Conservation (phyloP, 352 stramenopile species). For the Phytophthora multivora region DNA sequence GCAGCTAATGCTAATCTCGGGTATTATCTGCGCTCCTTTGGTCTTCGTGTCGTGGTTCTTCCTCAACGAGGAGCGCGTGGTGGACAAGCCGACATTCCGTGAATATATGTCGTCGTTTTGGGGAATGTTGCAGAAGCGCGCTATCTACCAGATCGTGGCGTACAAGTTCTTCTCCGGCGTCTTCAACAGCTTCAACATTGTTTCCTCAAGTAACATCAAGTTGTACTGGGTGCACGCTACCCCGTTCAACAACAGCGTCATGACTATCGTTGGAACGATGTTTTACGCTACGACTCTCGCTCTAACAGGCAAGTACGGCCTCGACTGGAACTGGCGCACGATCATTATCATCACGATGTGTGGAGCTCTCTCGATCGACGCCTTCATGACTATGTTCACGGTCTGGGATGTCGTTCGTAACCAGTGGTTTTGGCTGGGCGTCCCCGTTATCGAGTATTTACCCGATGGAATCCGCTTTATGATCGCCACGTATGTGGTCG, state of each 20-base stretch:
- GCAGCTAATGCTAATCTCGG: constrained; percentile 46
- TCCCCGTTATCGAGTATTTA: constrained; percentile 54
- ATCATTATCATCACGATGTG: constrained; percentile 48
- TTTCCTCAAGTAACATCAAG: constrained; percentile 54
- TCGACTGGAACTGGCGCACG: constrained; percentile 65
- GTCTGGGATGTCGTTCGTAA: constrained; percentile 62
- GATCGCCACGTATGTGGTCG: constrained; percentile 63
- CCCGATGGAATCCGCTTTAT: constrained; percentile 64
- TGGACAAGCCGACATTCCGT: constrained; percentile 18
- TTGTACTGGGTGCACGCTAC: constrained; percentile 58
- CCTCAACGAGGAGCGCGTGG: constrained; percentile 36
- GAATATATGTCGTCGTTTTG: constrained; percentile 55
- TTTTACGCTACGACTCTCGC: constrained; percentile 44
- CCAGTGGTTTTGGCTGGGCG: constrained; percentile 69
- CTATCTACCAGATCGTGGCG: constrained; percentile 46
- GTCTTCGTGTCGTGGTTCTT: constrained; percentile 48
- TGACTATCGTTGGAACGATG: constrained; percentile 51
- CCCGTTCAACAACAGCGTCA: constrained; percentile 60
- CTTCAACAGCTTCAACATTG: constrained; percentile 67
- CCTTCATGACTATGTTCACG: constrained; percentile 55
- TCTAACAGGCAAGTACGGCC: constrained; percentile 49
- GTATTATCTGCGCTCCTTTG: constrained; percentile 35
- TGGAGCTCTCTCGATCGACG: constrained; percentile 45
- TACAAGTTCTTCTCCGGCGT: constrained; percentile 69
- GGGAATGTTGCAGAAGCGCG: constrained; percentile 48